Evolutionary conservation across 805 yeast genomes (phyloP).

Genomic region (Lipomyces yamanashiensis): DNA sequence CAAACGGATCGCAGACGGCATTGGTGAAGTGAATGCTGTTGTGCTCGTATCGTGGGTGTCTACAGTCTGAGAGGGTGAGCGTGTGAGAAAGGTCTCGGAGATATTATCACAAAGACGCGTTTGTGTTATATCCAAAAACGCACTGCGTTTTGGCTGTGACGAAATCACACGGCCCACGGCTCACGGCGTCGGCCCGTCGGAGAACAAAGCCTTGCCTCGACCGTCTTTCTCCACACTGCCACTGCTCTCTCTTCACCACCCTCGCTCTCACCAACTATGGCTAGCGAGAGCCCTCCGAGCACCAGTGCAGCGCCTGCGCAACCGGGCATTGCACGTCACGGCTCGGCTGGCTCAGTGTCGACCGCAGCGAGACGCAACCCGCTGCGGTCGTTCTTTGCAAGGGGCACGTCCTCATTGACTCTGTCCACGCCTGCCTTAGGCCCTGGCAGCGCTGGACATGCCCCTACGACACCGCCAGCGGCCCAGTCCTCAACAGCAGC

Average conservation of each 20-base stretch:
- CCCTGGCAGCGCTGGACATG: neutral
- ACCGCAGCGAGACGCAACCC: conserved; percentile 1
- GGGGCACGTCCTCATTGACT: conserved; percentile 4
- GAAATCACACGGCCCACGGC: neutral
- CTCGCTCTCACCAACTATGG: neutral
- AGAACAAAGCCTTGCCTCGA: neutral
- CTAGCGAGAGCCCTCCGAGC: conserved; percentile 6
- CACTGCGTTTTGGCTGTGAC: neutral
- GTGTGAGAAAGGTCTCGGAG: neutral
- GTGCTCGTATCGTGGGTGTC: neutral
- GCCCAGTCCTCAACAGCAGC: neutral
- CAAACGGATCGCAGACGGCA: conserved; percentile 30
- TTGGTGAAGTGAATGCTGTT: conserved; percentile 1
- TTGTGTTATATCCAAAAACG: neutral
- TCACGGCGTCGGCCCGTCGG: neutral
- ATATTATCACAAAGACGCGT: neutral
- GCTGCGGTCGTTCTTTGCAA: conserved; percentile 9
- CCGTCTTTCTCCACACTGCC: neutral
- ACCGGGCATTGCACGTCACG: neutral
- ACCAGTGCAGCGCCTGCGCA: neutral
- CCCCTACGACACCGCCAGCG: no score
- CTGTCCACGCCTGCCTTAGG: conserved; percentile 3
- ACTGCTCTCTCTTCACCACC: neutral
- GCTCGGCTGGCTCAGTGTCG: conserved; percentile 4
- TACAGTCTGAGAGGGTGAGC: neutral